These are phyloP conservation scores for Bipolaris zeicola DNA, from an alignment of 2,329 filamentous ascomycete genomes.

Conservation along the genomic window DNA sequence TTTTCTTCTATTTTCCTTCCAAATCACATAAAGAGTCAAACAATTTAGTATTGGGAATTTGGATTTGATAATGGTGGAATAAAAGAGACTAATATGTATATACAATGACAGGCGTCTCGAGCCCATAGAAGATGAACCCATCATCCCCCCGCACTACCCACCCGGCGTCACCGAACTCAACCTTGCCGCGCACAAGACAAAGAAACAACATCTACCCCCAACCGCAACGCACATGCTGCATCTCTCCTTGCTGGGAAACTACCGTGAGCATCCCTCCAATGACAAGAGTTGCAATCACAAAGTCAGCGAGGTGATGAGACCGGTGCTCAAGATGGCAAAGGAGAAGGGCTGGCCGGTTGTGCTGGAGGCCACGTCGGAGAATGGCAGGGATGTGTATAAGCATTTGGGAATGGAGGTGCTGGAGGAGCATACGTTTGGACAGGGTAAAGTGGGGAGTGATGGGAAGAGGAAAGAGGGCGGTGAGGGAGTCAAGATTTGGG, in stretches of 20 bases:
- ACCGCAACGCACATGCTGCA: slow-evolving; percentile 5
- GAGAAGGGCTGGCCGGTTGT: slow-evolving; percentile 11
- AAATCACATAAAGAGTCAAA: too few relatives aligned
- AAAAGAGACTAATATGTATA: neutral
- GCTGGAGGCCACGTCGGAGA: slow-evolving; percentile 8
- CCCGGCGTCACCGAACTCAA: slow-evolving; percentile 4
- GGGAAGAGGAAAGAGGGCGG: slow-evolving; percentile 10
- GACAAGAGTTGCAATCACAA: slow-evolving; percentile 1
- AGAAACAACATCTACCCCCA: neutral
- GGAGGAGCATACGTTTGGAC: slow-evolving; percentile 5
- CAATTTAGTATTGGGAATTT: too few relatives aligned
- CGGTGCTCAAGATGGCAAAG: slow-evolving; percentile 10
- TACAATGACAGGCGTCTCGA: neutral
- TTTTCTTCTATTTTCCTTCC: too few relatives aligned
- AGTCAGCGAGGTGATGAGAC: slow-evolving; percentile 10
- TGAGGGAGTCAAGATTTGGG: slow-evolving; percentile 10
- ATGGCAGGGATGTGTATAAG: slow-evolving; percentile 8
- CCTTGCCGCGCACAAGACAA: neutral
- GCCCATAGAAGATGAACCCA: neutral
- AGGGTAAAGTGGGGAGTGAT: slow-evolving; percentile 1
- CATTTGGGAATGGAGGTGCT: slow-evolving; percentile 9
- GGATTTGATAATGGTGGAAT: neutral
- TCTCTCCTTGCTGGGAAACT: slow-evolving; percentile 9
- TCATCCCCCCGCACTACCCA: neutral
- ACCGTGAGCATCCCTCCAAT: slow-evolving; percentile 3